phyloP scores from a whole-genome alignment of 352 stramenopile genomes.

The Pythium dissimile region DNA sequence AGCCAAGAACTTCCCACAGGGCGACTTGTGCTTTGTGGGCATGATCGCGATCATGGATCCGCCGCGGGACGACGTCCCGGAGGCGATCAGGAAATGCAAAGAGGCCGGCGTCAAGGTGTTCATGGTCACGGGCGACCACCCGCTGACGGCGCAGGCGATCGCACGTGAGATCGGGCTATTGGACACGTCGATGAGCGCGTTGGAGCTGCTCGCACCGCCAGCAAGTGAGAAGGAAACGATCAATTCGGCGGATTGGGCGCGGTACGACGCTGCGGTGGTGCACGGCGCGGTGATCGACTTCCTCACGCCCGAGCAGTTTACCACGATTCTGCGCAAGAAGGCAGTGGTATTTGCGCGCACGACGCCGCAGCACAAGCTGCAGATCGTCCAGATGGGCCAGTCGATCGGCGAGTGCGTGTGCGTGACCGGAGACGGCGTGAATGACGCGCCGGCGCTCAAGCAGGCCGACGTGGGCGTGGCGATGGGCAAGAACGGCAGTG shows the following conservation, averaged over 20 bases:
- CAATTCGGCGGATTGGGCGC: background rate
- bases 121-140: slow-evolving; percentile 91
- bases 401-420: slow-evolving; percentile 45
- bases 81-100: slow-evolving; percentile 77
- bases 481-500: slow-evolving; percentile 94
- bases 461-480: slow-evolving; percentile 94
- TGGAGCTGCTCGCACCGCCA: slow-evolving; percentile 22
- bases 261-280: slow-evolving; percentile 59
- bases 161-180: slow-evolving; percentile 25
- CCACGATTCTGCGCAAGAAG: slow-evolving; percentile 28
- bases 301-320: slow-evolving; percentile 30
- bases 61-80: slow-evolving; percentile 68
- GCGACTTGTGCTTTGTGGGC: slow-evolving; percentile 73
- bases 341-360: slow-evolving; percentile 94
- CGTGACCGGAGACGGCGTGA: slow-evolving; percentile 73
- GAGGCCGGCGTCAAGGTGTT: slow-evolving; percentile 84
- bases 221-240: slow-evolving; percentile 3
- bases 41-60: slow-evolving; percentile 93
- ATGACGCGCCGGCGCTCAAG: slow-evolving; percentile 57
- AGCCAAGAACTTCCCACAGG: slow-evolving; percentile 34
- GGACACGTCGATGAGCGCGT: slow-evolving; percentile 44
- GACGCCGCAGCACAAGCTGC: slow-evolving; percentile 88
- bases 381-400: slow-evolving; percentile 57
- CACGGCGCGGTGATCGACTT: slow-evolving; percentile 33
- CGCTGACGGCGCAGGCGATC: slow-evolving; percentile 80